Conservation (phyloP, 2,329 filamentous ascomycete genomes). For the Sporothrix sp. region DNA sequence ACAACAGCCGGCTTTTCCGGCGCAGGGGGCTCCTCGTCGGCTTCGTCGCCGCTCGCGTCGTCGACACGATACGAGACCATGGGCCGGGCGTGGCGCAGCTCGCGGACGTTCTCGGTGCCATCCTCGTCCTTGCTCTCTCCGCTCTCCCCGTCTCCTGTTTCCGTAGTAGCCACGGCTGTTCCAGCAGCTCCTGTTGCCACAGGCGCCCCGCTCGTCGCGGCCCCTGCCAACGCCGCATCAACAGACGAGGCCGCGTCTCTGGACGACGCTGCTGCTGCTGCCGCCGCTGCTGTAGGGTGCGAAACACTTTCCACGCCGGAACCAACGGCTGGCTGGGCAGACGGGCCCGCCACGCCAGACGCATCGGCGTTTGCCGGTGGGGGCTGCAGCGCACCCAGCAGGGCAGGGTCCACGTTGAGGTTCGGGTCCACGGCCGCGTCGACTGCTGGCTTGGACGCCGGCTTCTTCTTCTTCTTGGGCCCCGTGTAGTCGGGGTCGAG, state of each 20-base stretch:
- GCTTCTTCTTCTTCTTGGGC: constrained; percentile 31
- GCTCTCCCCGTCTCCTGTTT: neutral
- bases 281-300: too few relatives aligned
- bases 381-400: constrained; percentile 24
- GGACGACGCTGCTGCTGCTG: too few relatives aligned
- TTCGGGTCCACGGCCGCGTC: constrained; percentile 26
- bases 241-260: too few relatives aligned
- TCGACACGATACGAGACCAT: constrained; percentile 12
- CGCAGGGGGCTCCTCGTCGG: neutral
- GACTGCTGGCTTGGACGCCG: constrained; percentile 21
- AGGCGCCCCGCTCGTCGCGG: too few relatives aligned
- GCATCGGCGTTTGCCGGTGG: neutral
- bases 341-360: too few relatives aligned
- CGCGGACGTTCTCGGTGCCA: constrained; percentile 9
- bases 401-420: constrained; percentile 44
- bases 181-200: too few relatives aligned
- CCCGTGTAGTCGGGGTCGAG: constrained; percentile 44
- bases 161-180: too few relatives aligned
- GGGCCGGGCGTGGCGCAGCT: constrained; percentile 15
- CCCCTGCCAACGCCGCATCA: too few relatives aligned
- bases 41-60: constrained; percentile 11
- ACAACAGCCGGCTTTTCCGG: neutral
- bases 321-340: too few relatives aligned
- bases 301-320: too few relatives aligned
- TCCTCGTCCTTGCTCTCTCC: neutral